Conservation (phyloP, 371 early-diverging fungal genomes). For the Mucor racemosus region DNA sequence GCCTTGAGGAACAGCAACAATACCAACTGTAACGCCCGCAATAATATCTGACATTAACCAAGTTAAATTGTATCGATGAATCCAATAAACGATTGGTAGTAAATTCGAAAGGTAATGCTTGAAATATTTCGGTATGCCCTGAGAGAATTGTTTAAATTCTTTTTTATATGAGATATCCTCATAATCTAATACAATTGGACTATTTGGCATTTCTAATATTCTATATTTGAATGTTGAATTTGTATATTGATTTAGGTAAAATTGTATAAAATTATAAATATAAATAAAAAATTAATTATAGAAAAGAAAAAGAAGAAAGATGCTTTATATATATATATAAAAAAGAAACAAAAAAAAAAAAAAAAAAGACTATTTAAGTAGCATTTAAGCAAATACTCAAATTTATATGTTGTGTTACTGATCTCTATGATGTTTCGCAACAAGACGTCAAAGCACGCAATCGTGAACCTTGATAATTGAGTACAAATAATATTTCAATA, state of each 20-base stretch:
- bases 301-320: constrained; percentile 7
- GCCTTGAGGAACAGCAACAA: constrained; percentile 85
- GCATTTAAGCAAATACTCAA: not conserved
- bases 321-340: not conserved
- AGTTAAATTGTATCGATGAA: constrained; percentile 67
- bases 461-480: constrained; percentile 21
- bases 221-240: not conserved
- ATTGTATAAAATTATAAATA: not conserved
- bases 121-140: constrained; percentile 17
- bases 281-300: not conserved
- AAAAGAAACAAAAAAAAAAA: constrained; percentile 8
- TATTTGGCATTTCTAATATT: constrained; percentile 12
- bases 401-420: constrained; percentile 16
- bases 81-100: constrained; percentile 75
- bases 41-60: constrained; percentile 86
- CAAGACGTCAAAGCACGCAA: constrained; percentile 39
- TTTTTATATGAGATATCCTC: constrained; percentile 22
- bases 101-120: constrained; percentile 27
- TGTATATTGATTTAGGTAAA: not conserved
- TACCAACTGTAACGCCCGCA: constrained; percentile 88
- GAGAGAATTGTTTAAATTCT: constrained; percentile 11
- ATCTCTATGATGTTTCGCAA: constrained; percentile 29
- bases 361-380: constrained; percentile 5
- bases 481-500: not conserved
- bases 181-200: constrained; percentile 26